These are phyloP conservation scores for Picochlorum sp. DNA, from an alignment of 139 green algal species.

Conservation along the genomic window DNA sequence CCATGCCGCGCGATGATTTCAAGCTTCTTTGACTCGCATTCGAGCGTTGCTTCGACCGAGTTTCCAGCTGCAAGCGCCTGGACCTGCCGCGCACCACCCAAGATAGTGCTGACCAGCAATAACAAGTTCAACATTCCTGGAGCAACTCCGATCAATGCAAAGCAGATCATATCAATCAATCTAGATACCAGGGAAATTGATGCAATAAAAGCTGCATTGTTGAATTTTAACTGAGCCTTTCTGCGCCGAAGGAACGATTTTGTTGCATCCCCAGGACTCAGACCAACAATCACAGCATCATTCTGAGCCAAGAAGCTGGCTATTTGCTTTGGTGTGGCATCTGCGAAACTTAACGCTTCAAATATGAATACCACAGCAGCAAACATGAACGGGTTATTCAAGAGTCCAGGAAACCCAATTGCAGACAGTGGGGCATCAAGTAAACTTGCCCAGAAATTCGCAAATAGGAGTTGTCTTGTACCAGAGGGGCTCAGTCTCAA, in stretches of 20 bases:
- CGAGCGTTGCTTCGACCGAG: background rate
- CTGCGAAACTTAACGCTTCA: constrained; percentile 12
- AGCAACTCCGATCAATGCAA: constrained; percentile 9
- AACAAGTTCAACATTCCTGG: constrained; percentile 21
- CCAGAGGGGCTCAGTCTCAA: constrained; percentile 20
- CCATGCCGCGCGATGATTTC: background rate
- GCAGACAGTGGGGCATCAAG: constrained; percentile 12
- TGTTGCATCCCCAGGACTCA: constrained; percentile 18
- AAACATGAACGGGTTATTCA: constrained; percentile 14
- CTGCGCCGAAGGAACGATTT: background rate
- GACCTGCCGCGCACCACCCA: background rate
- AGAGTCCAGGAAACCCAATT: constrained; percentile 2
- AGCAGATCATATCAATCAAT: constrained; percentile 9
- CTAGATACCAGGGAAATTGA: constrained; percentile 13
- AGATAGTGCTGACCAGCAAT: constrained; percentile 13
- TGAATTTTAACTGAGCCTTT: constrained; percentile 14
- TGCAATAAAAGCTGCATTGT: constrained; percentile 18
- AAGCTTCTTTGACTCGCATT: background rate
- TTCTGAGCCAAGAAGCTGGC: constrained; percentile 16
- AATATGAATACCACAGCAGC: constrained; percentile 19
- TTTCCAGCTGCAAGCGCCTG: background rate
- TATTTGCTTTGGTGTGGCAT: constrained; percentile 21
- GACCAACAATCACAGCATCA: constrained; percentile 11
- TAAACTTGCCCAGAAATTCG: constrained; percentile 24
- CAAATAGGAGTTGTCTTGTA: constrained; percentile 27